Percentiles rank a stretch among this genome's conserved stretches.
Conservation (phyloP, 371 early-diverging fungal genomes). For the Saksenaea vasiformis region DNA sequence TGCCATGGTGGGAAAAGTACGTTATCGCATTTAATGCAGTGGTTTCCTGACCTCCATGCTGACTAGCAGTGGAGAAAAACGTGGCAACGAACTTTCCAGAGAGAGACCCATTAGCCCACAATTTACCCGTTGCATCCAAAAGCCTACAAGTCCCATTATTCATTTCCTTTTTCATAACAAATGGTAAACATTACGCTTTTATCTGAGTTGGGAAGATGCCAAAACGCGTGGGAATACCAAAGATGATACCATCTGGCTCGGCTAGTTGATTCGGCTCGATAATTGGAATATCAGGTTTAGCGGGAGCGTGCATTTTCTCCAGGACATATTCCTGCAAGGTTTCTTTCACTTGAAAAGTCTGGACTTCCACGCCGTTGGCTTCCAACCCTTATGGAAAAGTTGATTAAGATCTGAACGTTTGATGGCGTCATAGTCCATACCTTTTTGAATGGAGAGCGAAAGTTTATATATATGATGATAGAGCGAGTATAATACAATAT, state of each 20-base stretch:
- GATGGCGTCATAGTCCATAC: slow-evolving; percentile 14
- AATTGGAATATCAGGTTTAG: slow-evolving; percentile 63
- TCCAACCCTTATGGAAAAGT: slow-evolving; percentile 43
- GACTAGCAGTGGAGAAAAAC: slow-evolving; percentile 74
- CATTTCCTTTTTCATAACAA: neutral
- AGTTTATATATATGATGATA: slow-evolving; percentile 78
- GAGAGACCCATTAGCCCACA: slow-evolving; percentile 71
- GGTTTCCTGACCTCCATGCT: slow-evolving; percentile 81
- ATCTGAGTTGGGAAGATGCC: slow-evolving; percentile 79
- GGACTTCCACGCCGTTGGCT: slow-evolving; percentile 53
- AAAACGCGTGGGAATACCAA: slow-evolving; percentile 71
- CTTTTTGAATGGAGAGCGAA: slow-evolving; percentile 63
- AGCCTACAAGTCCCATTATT: slow-evolving; percentile 17
- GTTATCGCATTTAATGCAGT: slow-evolving; percentile 72
- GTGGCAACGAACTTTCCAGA: slow-evolving; percentile 73
- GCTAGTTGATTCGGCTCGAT: slow-evolving; percentile 58
- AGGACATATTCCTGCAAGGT: slow-evolving; percentile 69
- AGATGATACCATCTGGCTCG: slow-evolving; percentile 77
- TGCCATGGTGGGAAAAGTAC: slow-evolving; percentile 79
- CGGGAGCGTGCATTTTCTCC: slow-evolving; percentile 71
- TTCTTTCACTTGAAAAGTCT: slow-evolving; percentile 69
- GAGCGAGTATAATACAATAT: slow-evolving; percentile 68
- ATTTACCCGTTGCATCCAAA: slow-evolving; percentile 71
- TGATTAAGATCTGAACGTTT: neutral
- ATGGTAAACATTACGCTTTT: slow-evolving; percentile 44